A percentile compares a stretch with the other conserved stretches of the same genome.
Conservation (phyloP, 441 rosid genomes). For the Melastoma candidum region DNA sequence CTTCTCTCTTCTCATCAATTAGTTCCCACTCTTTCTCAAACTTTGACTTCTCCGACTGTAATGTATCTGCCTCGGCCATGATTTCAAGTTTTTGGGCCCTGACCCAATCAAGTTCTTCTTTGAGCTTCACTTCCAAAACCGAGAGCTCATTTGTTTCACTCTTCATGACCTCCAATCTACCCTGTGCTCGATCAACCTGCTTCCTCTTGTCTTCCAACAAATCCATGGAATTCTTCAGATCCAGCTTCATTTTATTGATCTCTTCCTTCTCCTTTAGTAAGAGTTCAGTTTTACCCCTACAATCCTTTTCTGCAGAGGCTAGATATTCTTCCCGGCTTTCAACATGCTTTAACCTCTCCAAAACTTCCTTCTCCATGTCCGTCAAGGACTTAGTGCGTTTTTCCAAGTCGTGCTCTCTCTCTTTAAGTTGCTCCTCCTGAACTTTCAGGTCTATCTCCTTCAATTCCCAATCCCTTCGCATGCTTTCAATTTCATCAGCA, state of each 20-base stretch:
- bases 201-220: slow-evolving; percentile 60
- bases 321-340: slow-evolving; percentile 54
- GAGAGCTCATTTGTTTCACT: slow-evolving; percentile 62
- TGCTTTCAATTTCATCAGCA: slow-evolving; percentile 74
- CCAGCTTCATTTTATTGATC: slow-evolving; percentile 40
- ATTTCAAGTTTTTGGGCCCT: slow-evolving; percentile 75
- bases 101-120: slow-evolving; percentile 77
- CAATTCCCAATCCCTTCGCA: slow-evolving; percentile 84
- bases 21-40: slow-evolving; percentile 95
- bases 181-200: slow-evolving; percentile 53
- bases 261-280: slow-evolving; percentile 54
- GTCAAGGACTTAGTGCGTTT: slow-evolving; percentile 41
- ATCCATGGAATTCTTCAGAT: slow-evolving; percentile 46
- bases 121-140: slow-evolving; percentile 62
- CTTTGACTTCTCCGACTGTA: slow-evolving; percentile 70
- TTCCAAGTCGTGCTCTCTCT: slow-evolving; percentile 79
- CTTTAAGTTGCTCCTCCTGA: slow-evolving; percentile 50
- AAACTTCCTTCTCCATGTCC: slow-evolving; percentile 63
- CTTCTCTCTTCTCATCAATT: slow-evolving; percentile 87
- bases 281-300: slow-evolving; percentile 27
- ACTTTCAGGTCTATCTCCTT: slow-evolving; percentile 71
- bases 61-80: slow-evolving; percentile 63
- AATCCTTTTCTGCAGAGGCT: slow-evolving; percentile 38
- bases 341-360: slow-evolving; percentile 37
- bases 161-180: slow-evolving; percentile 62